phyloP scores from a whole-genome alignment of 179 eudicot species.

The Carnegiea gigantea region DNA sequence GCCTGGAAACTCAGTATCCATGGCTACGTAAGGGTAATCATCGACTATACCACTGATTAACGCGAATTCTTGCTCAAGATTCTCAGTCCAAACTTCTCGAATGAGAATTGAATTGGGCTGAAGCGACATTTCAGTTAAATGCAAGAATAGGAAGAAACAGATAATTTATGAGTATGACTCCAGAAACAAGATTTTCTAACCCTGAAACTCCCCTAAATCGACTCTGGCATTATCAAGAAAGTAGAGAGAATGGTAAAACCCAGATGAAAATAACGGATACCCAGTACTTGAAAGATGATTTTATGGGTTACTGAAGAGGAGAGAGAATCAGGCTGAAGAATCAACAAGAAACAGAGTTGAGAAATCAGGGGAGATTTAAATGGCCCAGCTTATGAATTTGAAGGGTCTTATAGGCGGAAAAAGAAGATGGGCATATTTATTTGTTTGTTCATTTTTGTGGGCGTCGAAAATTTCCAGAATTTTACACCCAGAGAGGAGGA shows the following conservation, averaged over 20 bases:
- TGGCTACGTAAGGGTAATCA: slow-evolving; percentile 60
- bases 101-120: not conserved
- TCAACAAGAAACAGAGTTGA: not conserved
- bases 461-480: not conserved
- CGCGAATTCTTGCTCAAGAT: slow-evolving; percentile 52
- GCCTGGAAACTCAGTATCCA: slow-evolving; percentile 77
- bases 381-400: too few species aligned
- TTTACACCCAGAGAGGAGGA: not conserved
- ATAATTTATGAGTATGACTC: not conserved
- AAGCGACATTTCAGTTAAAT: not conserved
- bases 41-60: slow-evolving; percentile 58
- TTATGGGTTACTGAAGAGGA: slow-evolving; percentile 17
- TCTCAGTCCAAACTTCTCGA: slow-evolving; percentile 60
- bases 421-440: not conserved
- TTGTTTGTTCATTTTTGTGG: not conserved
- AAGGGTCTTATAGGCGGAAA: not conserved
- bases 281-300: not conserved
- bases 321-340: not conserved
- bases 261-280: not conserved
- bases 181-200: slow-evolving; percentile 1
- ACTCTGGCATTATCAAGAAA: slow-evolving; percentile 17
- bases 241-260: not conserved
- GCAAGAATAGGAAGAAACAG: not conserved
- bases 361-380: not conserved
- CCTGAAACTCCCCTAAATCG: not conserved